Evolutionary conservation across 139 green algal species (phyloP).

Genomic region (Chlorella sorokiniana): DNA sequence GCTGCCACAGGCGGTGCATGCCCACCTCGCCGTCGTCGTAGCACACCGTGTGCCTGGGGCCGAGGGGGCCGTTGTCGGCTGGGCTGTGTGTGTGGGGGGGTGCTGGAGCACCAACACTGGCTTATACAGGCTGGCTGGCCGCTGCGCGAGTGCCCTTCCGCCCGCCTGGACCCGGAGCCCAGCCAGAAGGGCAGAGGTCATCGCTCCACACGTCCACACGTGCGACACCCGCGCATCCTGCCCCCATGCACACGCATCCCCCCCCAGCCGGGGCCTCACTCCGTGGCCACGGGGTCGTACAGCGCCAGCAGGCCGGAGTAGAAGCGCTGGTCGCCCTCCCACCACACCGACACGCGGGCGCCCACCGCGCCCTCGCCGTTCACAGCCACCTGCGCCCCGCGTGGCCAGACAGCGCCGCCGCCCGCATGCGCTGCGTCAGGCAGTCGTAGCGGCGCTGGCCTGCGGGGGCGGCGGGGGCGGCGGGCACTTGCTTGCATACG

Average conservation of each 20-base stretch:
- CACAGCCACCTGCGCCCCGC: constrained; percentile 66
- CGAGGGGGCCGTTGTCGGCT: neutral
- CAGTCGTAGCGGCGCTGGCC: constrained; percentile 62
- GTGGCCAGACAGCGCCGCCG: constrained; percentile 68
- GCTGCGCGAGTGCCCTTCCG: too few relatives aligned
- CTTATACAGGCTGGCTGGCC: too few relatives aligned
- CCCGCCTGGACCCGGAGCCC: too few relatives aligned
- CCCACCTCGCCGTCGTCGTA: constrained; percentile 81
- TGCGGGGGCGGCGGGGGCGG: neutral
- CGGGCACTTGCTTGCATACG: neutral
- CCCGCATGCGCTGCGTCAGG: constrained; percentile 70
- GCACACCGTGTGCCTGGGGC: constrained; percentile 68
- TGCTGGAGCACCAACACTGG: neutral
- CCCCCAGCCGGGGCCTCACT: constrained; percentile 14
- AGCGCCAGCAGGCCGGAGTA: constrained; percentile 52
- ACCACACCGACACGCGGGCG: constrained; percentile 69
- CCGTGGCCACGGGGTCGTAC: constrained; percentile 64
- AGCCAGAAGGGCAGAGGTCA: too few relatives aligned
- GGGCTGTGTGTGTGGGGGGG: too few relatives aligned
- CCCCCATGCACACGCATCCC: neutral
- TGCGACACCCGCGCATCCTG: neutral
- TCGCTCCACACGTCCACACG: too few relatives aligned
- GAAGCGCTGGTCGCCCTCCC: constrained; percentile 58
- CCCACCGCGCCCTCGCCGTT: constrained; percentile 67
- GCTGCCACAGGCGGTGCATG: constrained; percentile 54